Evolutionary conservation across 2,329 filamentous ascomycete species (phyloP), one percentile per base, ranked within the genome.

Genomic region (Epichloe typhina): DNA sequence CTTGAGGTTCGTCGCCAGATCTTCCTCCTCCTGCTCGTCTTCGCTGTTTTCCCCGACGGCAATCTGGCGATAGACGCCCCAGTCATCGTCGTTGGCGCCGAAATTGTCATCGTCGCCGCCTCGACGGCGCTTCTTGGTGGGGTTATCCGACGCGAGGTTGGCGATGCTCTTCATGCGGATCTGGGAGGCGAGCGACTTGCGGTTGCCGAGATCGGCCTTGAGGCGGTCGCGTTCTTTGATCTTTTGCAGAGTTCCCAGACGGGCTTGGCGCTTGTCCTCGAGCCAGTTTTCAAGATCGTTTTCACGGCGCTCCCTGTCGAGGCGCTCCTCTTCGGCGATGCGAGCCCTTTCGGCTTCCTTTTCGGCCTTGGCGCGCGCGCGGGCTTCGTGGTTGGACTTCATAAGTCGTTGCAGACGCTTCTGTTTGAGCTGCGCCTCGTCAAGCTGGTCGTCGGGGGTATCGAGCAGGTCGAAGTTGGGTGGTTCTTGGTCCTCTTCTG

Each of bases 131-230:
- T 95, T 94, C 65, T 90, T 89, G 56, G 76, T 73, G 1, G 91
- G 89, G 5, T 80, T 83, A 66, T 98, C 93, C 0, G 91, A 90
- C 3, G 93, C 93, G 1, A 98, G 82, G 62, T 95, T 96, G 53
- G 93, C 93, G 52, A 98, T 89, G 47, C 84, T 91, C 71, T 97
- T 97, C 93, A 98, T 98, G 55, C 93, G 86, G 69, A 95, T 94
- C 67, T 97, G 91, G 52, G 86, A 93, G 8, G 93, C 93, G 19
- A 96, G 81, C 0, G 90, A 96, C 67, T 98, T 98, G 62, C 93
- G 86, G 68, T 97, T 97, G 51, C 91, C 90, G 1, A 96, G 79
- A 62, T 98, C 93, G 42, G 89, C 88, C 70, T 95, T 96, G 54
- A 96, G 78, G 17, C 90, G 82, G 61, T 97, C 89, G 49, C 89